Evolutionary conservation across 208 protist genomes (phyloP), one percentile per base, ranked within the genome.

Genomic region (Dictyostelium gargantuum): DNA sequence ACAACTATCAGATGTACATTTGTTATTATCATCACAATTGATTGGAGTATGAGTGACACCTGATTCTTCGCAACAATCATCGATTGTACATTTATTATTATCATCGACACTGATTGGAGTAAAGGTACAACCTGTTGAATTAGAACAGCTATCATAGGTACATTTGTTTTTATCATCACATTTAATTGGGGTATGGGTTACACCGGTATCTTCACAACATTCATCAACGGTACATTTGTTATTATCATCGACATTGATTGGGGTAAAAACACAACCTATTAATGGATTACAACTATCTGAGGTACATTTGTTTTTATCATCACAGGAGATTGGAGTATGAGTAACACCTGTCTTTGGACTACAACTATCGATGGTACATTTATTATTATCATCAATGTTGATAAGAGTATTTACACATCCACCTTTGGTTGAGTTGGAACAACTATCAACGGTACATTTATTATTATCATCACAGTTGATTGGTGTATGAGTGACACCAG

Each of bases 281-380:
- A 6, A 4, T 29, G 29, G 52, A 1, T 10, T 29, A 52, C 89
- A 93, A 8, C 32, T 42, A 29, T 76, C 89, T 32, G 38, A 26
- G 29, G 89, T 93, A 68, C 89, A 93, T 58, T 21, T 29, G 44
- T 93, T 76, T 23, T 26, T n/a, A 79, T 93, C 89, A 50, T 84
- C 56, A 38, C 61, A 70, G 11, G 35, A 26, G 3, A 81, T 48
- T 72, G 50, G 68, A 76, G 42, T 38, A 52, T 76, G 17, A 4
- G 19, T n/a, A 6, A 52, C 48, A 44, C 56, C 21, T 4, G 2
- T 3, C 19, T 13, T 23, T 38, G 40, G 40, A n/a, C 6, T 29
- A 44, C 82, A 89, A 17, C 6, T 15, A 56, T 85, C 80, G 3
- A 9, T 23, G 6, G 80, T 85, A 75, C 80, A 85, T 54, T 3